phyloP scores from a whole-genome alignment of 768 basidiomycete species.

The Hydnum rufescens region DNA sequence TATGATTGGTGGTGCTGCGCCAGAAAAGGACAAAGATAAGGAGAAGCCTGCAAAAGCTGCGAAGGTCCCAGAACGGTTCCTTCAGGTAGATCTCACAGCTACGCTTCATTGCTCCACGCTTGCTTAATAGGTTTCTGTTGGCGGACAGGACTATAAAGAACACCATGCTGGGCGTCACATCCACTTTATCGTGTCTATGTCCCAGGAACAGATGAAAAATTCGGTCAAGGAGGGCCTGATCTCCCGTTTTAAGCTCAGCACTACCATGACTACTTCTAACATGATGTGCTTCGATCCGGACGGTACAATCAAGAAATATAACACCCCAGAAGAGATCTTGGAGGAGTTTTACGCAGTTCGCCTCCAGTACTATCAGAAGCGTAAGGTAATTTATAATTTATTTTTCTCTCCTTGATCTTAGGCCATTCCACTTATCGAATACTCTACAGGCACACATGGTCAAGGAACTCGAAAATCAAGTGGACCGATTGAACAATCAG shows the following conservation, averaged over 20 bases:
- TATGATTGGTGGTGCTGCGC: conserved; percentile 58
- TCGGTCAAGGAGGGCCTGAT: conserved; percentile 76
- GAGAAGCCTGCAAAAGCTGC: background rate
- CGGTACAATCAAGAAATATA: conserved; percentile 88
- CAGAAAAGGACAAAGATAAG: conserved; percentile 24
- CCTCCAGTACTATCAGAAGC: conserved; percentile 81
- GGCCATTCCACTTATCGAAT: background rate
- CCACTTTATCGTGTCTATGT: conserved; percentile 72
- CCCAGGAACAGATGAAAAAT: conserved; percentile 58
- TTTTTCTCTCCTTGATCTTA: no score
- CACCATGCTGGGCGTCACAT: conserved; percentile 86
- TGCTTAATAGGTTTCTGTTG: background rate
- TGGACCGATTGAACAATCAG: conserved; percentile 81
- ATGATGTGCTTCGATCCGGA: conserved; percentile 99
- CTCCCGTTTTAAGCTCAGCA: conserved; percentile 79
- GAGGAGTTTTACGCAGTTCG: conserved; percentile 84
- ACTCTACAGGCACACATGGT: conserved; percentile 55
- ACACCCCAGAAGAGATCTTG: conserved; percentile 73
- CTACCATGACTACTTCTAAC: conserved; percentile 75
- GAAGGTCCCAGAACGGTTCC: background rate
- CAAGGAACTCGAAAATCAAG: conserved; percentile 54
- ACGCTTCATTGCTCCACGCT: background rate
- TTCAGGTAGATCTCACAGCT: background rate
- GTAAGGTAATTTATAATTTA: conserved; percentile 78
- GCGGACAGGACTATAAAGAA: conserved; percentile 78